Evolutionary conservation across 306 rosid species (phyloP).

Genomic region (Senna siamea): DNA sequence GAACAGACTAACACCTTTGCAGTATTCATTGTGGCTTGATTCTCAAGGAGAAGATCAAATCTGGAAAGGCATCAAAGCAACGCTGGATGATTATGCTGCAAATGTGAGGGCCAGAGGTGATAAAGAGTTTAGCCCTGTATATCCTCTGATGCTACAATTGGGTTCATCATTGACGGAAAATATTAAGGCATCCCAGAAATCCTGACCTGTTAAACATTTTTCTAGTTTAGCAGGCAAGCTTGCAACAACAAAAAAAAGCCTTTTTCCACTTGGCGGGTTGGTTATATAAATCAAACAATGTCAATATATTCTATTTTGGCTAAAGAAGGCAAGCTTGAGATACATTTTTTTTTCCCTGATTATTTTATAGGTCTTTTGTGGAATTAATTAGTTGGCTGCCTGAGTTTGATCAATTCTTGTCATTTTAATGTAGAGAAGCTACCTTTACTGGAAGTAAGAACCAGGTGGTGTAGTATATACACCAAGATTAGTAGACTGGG

Average conservation of each 20-base stretch:
- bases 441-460: slow-evolving; percentile 34
- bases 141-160: slow-evolving; percentile 91
- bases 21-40: slow-evolving; percentile 96
- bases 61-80: slow-evolving; percentile 94
- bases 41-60: slow-evolving; percentile 98
- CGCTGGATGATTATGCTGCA: slow-evolving; percentile 87
- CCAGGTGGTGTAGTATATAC: slow-evolving; percentile 34
- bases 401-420: slow-evolving; percentile 33
- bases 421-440: slow-evolving; percentile 47
- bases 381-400: slow-evolving; percentile 21
- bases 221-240: slow-evolving; percentile 38
- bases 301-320: no score
- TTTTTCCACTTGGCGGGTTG: no score
- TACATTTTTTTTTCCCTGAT: background rate
- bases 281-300: no score
- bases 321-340: slow-evolving; percentile 44
- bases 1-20: slow-evolving; percentile 81
- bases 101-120: slow-evolving; percentile 89
- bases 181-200: slow-evolving; percentile 45
- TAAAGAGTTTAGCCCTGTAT: slow-evolving; percentile 90
- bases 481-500: slow-evolving; percentile 25
- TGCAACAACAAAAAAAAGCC: no score
- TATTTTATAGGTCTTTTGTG: slow-evolving; percentile 15
- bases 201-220: slow-evolving; percentile 45
- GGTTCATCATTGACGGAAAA: slow-evolving; percentile 78